These are phyloP conservation scores for Aspergillus tubingensis DNA, from an alignment of 2,329 filamentous ascomycete genomes.

Conservation along the genomic window DNA sequence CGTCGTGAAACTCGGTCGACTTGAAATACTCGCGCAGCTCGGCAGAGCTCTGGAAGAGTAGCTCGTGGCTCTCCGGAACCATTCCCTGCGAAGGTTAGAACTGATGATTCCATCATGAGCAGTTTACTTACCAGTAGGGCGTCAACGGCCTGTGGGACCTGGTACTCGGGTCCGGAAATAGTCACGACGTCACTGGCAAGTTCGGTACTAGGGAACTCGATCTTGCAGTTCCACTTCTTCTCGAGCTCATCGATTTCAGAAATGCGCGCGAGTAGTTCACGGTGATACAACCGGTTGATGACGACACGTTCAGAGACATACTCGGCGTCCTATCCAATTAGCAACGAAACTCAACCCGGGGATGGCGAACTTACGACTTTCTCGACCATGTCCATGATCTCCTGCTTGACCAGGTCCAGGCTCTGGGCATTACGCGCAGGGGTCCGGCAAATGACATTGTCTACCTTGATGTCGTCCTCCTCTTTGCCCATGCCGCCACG, in stretches of 20 bases:
- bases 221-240: constrained; percentile 99
- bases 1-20: constrained; percentile 76
- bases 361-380: constrained; percentile 66
- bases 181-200: constrained; percentile 95
- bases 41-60: constrained; percentile 75
- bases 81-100: constrained; percentile 65
- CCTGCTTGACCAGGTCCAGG: constrained; percentile 93
- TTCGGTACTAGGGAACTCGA: constrained; percentile 96
- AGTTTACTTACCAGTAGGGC: constrained; percentile 70
- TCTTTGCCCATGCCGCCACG: constrained; percentile 90
- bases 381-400: constrained; percentile 99
- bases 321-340: constrained; percentile 72
- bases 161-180: constrained; percentile 95
- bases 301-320: constrained; percentile 92
- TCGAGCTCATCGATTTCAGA: constrained; percentile 90
- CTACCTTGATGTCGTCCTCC: constrained; percentile 96
- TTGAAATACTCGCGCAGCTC: constrained; percentile 80
- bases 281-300: constrained; percentile 92
- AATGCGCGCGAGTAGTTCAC: constrained; percentile 86
- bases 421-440: constrained; percentile 96
- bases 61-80: constrained; percentile 94
- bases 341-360: background rate
- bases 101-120: background rate
- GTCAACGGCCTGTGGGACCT: constrained; percentile 95
- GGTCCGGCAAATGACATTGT: constrained; percentile 98